These are phyloP conservation scores for Ganoderma multipileum DNA, from an alignment of 1,284 basidiomycete species.

Conservation along the genomic window DNA sequence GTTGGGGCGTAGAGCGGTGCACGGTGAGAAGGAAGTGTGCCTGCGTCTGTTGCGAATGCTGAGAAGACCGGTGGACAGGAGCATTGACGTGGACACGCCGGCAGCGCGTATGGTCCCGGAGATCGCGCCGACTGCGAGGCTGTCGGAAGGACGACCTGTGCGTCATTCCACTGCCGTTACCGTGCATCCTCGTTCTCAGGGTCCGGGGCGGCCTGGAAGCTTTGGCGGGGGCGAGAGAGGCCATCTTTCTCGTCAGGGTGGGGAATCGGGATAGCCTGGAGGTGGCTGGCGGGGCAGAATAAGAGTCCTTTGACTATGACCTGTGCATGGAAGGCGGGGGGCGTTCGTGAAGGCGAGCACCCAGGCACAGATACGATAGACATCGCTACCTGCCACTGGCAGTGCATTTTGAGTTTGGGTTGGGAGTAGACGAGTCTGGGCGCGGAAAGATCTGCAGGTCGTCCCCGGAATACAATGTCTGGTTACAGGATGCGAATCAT, in stretches of 20 bases:
- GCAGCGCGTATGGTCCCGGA: slow-evolving; percentile 25
- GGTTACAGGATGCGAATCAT: slow-evolving; percentile 23
- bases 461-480: background rate
- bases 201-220: slow-evolving; percentile 10
- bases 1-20: slow-evolving; percentile 24
- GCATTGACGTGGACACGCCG: slow-evolving; percentile 23
- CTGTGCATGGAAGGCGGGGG: background rate
- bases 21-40: slow-evolving; percentile 18
- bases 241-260: background rate
- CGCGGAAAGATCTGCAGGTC: slow-evolving; percentile 14
- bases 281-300: background rate
- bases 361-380: slow-evolving; percentile 8
- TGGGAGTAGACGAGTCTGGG: background rate
- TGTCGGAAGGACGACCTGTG: slow-evolving; percentile 18
- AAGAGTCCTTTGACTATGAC: background rate
- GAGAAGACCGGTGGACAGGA: slow-evolving; percentile 24
- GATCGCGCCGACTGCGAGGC: slow-evolving; percentile 26
- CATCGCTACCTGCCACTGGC: slow-evolving; percentile 7
- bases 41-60: slow-evolving; percentile 27
- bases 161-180: slow-evolving; percentile 12
- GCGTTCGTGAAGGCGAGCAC: background rate
- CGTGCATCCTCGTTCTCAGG: slow-evolving; percentile 11
- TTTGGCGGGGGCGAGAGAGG: background rate
- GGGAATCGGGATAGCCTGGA: background rate
- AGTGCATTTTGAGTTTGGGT: slow-evolving; percentile 5